phyloP scores from a whole-genome alignment of 1,284 basidiomycete genomes.

The Austroboletus niveus region DNA sequence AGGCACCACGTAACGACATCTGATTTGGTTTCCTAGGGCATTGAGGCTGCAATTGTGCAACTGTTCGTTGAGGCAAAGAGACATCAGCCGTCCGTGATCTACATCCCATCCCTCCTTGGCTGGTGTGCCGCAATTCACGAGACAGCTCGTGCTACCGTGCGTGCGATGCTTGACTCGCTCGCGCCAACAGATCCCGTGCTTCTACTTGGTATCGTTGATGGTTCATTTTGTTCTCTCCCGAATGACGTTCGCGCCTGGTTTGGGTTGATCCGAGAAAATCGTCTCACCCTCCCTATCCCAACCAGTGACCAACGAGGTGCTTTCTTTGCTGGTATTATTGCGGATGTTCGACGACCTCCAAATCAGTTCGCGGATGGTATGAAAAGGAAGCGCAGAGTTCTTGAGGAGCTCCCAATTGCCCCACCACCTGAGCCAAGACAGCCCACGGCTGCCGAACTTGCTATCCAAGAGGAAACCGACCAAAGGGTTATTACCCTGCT shows the following conservation, averaged over 20 bases:
- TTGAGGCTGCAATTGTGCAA: constrained; percentile 92
- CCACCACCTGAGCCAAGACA: constrained; percentile 86
- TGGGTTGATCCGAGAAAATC: constrained; percentile 74
- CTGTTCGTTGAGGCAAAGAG: constrained; percentile 98
- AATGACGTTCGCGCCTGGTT: constrained; percentile 92
- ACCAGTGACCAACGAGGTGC: constrained; percentile 54
- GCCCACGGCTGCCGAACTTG: constrained; percentile 82
- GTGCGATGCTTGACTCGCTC: constrained; percentile 88
- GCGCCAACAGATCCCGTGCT: constrained; percentile 91
- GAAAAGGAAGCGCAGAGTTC: constrained; percentile 77
- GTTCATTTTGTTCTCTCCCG: constrained; percentile 68
- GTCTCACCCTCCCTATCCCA: constrained; percentile 62
- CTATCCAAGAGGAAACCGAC: constrained; percentile 82
- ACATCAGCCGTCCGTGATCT: constrained; percentile 94
- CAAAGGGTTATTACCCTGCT: constrained; percentile 77
- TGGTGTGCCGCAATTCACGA: constrained; percentile 90
- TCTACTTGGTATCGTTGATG: constrained; percentile 87
- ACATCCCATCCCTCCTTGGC: constrained; percentile 85
- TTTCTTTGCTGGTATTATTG: constrained; percentile 79
- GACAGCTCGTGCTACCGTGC: constrained; percentile 80
- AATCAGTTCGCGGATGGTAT: constrained; percentile 91
- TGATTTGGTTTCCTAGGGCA: constrained; percentile 52
- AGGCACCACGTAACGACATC: neutral
- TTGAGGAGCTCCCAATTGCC: constrained; percentile 87
- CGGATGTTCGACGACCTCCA: constrained; percentile 72